Evolutionary conservation across 2,329 filamentous ascomycete genomes (phyloP), one percentile per base, ranked within the genome.

Genomic region (Acrocalymma vagum): DNA sequence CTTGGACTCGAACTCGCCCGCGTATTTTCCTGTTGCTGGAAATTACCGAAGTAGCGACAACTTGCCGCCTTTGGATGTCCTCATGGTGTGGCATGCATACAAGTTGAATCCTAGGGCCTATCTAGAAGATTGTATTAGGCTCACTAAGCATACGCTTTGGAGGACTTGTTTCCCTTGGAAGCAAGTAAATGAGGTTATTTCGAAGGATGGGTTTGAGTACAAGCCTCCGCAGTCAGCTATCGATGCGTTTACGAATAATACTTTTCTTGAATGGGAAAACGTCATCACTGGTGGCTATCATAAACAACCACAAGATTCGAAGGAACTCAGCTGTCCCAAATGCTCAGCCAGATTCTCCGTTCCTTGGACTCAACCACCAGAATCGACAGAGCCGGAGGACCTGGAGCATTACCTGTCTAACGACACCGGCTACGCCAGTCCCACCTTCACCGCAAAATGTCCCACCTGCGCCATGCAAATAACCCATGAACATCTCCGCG

Each of bases 81-180:
- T 91, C 14, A 88, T 92, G 85, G 84, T 92, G 0, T 88, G 86
- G 84, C 88, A 93, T 65, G 74, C 86, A 0, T 88, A 89, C 58
- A 86, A 89, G 81, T 79, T 93, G 3, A 92, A 91, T 53, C 88
- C 88, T 0, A 76, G 85, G 26, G 75, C 73, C n/a, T 92, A 85
- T 60, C 78, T 90, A 4, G 87, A 92, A 57, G 88, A 93, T 61
- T 84, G 83, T 57, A 72, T 90, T 39, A 78, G 86, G 6, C 69
- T 74, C 18, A 82, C 81, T 0, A 73, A 75, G 40, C 72, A 79
- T 18, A 63, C 81, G 3, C 54, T 79, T 4, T 91, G 87, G 85
- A 70, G 73, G 1, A 75, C 77, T 1, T 81, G 82, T 0, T 76
- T 93, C 48, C 88, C 88, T 0, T 92, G 86, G 87, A 58, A 74